phyloP scores from a whole-genome alignment of 2,329 filamentous ascomycete genomes.

The Apiospora koreana region DNA sequence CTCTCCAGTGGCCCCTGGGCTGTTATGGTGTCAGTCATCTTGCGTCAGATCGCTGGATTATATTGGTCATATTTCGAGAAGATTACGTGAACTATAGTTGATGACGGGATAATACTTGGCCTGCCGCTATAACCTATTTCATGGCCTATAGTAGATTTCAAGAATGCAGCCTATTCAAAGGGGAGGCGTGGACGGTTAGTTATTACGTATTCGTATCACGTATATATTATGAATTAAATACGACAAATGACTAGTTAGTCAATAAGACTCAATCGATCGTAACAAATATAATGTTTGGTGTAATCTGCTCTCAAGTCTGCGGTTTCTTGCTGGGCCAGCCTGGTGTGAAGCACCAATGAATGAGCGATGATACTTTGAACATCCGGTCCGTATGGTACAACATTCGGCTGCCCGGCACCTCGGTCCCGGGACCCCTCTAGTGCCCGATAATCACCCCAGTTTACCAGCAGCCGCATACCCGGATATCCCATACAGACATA shows the following conservation, averaged over 20 bases:
- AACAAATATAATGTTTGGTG: too few relatives aligned
- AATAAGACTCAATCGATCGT: background rate
- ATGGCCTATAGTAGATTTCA: background rate
- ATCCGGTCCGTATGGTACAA: background rate
- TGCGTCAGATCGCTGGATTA: slow-evolving; percentile 1
- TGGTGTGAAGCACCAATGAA: too few relatives aligned
- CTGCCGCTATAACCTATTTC: background rate
- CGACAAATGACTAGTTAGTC: background rate
- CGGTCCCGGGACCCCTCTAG: background rate
- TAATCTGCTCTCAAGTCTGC: too few relatives aligned
- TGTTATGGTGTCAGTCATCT: background rate
- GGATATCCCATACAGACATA: background rate
- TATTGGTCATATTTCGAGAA: background rate
- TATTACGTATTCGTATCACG: background rate
- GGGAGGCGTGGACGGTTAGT: background rate
- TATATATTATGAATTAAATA: background rate
- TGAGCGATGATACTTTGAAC: background rate
- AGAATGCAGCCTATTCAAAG: background rate
- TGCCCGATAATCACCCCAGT: background rate
- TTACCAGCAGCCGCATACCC: too few relatives aligned
- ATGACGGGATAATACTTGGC: background rate
- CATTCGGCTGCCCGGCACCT: background rate
- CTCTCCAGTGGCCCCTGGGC: background rate
- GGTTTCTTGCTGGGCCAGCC: too few relatives aligned
- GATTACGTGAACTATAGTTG: background rate